Evolutionary conservation across 2,329 filamentous ascomycete genomes (phyloP).

Genomic region (Paraphoma sp.): DNA sequence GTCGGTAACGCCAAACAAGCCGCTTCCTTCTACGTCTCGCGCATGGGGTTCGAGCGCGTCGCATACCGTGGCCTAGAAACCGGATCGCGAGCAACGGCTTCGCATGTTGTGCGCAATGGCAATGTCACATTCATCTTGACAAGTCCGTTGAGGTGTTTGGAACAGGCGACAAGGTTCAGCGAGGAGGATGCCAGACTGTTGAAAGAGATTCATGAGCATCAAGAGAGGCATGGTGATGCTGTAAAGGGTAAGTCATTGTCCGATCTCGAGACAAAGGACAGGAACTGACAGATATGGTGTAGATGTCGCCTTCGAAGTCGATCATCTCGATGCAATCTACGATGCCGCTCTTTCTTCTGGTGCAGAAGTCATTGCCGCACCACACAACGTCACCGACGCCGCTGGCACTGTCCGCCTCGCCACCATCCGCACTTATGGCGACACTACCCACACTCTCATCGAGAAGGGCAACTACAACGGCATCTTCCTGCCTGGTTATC

Average conservation of each 20-base stretch:
- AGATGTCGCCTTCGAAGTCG: conserved; percentile 94
- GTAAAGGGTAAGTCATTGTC: conserved; percentile 66
- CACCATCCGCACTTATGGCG: conserved; percentile 88
- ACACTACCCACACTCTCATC: conserved; percentile 93
- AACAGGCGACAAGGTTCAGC: conserved; percentile 38
- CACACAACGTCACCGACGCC: conserved; percentile 61
- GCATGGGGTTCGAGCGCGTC: conserved; percentile 83
- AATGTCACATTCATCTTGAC: conserved; percentile 83
- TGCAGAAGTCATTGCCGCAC: conserved; percentile 67
- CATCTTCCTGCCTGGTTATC: conserved; percentile 83
- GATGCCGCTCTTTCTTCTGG: conserved; percentile 71
- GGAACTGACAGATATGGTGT: conserved; percentile 8
- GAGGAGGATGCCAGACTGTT: conserved; percentile 70
- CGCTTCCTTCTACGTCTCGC: conserved; percentile 83
- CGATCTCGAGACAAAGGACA: not conserved
- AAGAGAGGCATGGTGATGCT: conserved; percentile 87
- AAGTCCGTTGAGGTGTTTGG: conserved; percentile 70
- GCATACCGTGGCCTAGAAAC: conserved; percentile 92
- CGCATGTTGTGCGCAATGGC: conserved; percentile 81
- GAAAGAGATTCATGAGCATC: conserved; percentile 78
- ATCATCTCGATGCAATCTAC: conserved; percentile 84
- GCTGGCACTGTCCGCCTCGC: conserved; percentile 75
- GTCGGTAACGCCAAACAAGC: conserved; percentile 97
- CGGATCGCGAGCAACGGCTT: conserved; percentile 79
- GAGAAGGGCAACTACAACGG: conserved; percentile 74